A percentile compares a stretch with the other conserved stretches of the same genome.
Evolutionary conservation across 164 flowering plant species (phyloP).

Genomic region (Piper longum): DNA sequence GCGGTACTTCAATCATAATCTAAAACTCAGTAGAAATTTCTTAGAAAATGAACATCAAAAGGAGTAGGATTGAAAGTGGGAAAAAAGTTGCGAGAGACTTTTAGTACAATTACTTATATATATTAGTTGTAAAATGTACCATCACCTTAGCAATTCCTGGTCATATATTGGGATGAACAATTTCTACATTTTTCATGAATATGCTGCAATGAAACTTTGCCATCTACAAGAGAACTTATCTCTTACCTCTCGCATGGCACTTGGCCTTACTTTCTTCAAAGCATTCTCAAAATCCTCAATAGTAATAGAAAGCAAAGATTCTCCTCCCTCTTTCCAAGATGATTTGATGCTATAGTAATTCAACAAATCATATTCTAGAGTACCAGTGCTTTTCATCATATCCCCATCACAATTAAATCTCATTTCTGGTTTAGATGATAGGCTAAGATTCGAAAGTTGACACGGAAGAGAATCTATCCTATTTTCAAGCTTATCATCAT

Average conservation of each 20-base stretch:
- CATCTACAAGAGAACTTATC: neutral
- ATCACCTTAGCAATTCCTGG: too few species aligned
- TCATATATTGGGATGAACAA: neutral
- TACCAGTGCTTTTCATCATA: too few species aligned
- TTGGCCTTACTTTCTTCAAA: slow-evolving; percentile 75
- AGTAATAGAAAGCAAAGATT: slow-evolving; percentile 22
- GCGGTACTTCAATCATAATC: slow-evolving; percentile 91
- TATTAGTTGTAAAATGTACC: neutral
- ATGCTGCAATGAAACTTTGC: too few species aligned
- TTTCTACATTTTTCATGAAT: too few species aligned
- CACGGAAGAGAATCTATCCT: neutral
- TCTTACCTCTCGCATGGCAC: slow-evolving; percentile 98
- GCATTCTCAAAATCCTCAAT: slow-evolving; percentile 86
- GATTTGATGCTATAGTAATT: slow-evolving; percentile 2
- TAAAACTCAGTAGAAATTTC: slow-evolving; percentile 9
- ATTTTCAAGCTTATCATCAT: neutral
- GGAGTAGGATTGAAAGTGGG: too few species aligned
- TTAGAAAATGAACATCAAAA: neutral
- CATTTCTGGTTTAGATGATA: neutral
- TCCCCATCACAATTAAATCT: neutral
- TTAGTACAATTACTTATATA: too few species aligned
- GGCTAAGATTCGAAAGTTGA: neutral
- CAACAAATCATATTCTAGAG: neutral
- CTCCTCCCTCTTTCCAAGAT: slow-evolving; percentile 7
- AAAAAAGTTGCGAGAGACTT: too few species aligned